These are phyloP conservation scores for Leptoxyphium fumago DNA, from an alignment of 2,329 filamentous ascomycete genomes.

Conservation along the genomic window DNA sequence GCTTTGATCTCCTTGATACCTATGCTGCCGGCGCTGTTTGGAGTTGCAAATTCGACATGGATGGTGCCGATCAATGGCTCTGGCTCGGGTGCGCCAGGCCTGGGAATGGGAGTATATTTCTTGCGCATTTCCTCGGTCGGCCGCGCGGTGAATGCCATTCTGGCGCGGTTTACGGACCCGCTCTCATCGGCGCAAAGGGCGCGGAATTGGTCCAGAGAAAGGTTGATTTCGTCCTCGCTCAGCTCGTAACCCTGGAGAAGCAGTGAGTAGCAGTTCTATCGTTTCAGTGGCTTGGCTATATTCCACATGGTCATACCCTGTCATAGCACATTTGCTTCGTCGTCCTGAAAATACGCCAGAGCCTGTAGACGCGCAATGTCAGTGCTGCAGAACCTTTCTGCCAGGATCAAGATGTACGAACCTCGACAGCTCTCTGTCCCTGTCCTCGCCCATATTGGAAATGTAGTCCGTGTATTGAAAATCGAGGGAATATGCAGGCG, in stretches of 20 bases:
- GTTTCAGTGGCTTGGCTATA: conserved; percentile 85
- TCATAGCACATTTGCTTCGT: conserved; percentile 91
- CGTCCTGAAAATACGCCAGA: conserved; percentile 91
- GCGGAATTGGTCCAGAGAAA: conserved; percentile 72
- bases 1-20: conserved; percentile 85
- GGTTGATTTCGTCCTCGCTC: conserved; percentile 73
- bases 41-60: conserved; percentile 81
- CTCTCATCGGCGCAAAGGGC: conserved; percentile 54
- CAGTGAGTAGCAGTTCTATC: conserved; percentile 89
- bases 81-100: conserved; percentile 45
- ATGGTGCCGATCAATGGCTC: conserved; percentile 61
- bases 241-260: conserved; percentile 76
- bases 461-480: too few relatives aligned
- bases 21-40: conserved; percentile 37
- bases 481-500: too few relatives aligned
- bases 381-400: background rate
- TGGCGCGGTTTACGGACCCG: conserved; percentile 63
- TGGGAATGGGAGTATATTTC: conserved; percentile 63
- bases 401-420: background rate
- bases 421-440: background rate
- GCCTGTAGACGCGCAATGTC: conserved; percentile 33
- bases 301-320: conserved; percentile 66
- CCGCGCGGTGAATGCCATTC: conserved; percentile 76
- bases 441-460: background rate
- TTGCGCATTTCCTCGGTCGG: conserved; percentile 72